Conservation (phyloP, 306 rosid genomes). For the Vigna angularis region DNA sequence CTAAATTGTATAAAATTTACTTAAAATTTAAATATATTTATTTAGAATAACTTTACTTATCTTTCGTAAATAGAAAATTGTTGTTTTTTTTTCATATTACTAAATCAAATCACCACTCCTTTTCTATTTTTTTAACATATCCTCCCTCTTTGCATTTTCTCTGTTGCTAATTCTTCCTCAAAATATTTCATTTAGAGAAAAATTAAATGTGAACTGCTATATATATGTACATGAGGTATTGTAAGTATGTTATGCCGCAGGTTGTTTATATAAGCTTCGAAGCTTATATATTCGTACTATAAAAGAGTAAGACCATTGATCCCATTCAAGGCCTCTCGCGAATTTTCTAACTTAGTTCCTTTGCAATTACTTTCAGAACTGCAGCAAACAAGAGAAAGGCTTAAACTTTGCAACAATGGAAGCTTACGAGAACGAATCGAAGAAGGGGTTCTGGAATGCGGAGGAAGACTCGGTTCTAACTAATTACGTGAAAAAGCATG, state of each 20-base stretch:
- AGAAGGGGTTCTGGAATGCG: constrained; percentile 8
- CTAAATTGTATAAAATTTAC: no score
- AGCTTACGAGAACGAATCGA: neutral
- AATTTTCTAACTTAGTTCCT: neutral
- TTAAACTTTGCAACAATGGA: neutral
- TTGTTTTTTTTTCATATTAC: no score
- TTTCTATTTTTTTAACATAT: no score
- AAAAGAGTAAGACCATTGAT: neutral
- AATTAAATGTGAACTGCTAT: no score
- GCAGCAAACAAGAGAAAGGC: neutral
- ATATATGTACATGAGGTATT: neutral
- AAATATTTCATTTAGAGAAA: no score
- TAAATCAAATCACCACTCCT: no score
- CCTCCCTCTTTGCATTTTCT: no score
- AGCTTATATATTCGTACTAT: neutral
- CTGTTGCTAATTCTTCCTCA: no score
- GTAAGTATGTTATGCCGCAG: neutral
- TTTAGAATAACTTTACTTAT: no score
- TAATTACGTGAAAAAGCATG: constrained; percentile 55
- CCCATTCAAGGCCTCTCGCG: neutral
- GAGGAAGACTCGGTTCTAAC: constrained; percentile 36
- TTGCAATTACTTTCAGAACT: neutral
- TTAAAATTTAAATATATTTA: no score
- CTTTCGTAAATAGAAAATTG: no score
- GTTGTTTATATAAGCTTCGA: neutral